Base-by-base conservation (phyloP, 495 filamentous ascomycete genomes). In the Talaromyces proteolyticus region DNA sequence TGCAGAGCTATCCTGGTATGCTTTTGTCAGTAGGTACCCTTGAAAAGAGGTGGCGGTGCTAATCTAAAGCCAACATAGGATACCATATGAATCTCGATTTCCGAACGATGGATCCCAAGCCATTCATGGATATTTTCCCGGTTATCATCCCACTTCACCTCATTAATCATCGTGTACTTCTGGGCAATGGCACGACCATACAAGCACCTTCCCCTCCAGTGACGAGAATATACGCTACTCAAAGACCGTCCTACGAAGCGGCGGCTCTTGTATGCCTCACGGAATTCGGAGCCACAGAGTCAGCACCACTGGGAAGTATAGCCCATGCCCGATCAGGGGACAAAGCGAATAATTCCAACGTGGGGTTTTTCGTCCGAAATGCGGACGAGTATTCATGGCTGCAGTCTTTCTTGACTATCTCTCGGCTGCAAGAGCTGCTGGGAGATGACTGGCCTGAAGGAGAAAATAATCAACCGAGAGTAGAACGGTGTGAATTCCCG, bases 291-390 rank as follows among this genome's bases (percentile, higher is more conserved):
- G 16, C 49, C 16, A 58, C 50, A 42, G 18, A 18, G 18, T 18
- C 18, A 11, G 38, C 39, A 5, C 60, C 57, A 22, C 22, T 61
- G 12, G 54, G 64, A 22, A 51, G 51, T 23, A 51, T 67, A 11
- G 57, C 55, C 4, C 62, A 60, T 25, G 64, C 53, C 0, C 48
- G 64, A 0, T 63, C 62, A n/a, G 62, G 62, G 5, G 62, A 67
- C 49, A 67, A 67, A 39, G 62, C 49, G 5, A 51, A 38, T 5
- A 61, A 65, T 36, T 49, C 43, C 12, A 67, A 67, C 43, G 22
- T 59, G 34, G 62, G 64, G 4, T 45, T 67, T 21, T 65, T 58
- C 44, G 60, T 63, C 12, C 56, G 53, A 6, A 36, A 52, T 19
- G 37, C 25, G 1, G 47, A 48, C 0, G 56, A 58, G 22, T 67